Evolutionary conservation across 345 rosid genomes (phyloP).

Genomic region (Zanthoxylum bungeanum): DNA sequence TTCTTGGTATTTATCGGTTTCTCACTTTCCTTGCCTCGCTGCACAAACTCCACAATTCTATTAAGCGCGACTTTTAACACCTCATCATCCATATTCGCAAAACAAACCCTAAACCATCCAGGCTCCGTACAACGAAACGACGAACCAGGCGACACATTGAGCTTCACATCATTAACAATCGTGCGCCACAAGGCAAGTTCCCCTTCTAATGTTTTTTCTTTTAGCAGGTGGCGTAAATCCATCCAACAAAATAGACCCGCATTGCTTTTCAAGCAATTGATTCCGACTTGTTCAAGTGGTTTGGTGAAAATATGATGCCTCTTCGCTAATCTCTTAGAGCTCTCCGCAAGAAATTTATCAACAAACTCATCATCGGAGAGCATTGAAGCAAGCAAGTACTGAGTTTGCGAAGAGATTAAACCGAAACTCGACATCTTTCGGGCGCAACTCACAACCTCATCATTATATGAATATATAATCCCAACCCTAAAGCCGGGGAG

Average conservation of each 20-base stretch:
- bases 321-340: slow-evolving; percentile 45
- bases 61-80: slow-evolving; percentile 53
- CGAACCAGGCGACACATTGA: slow-evolving; percentile 79
- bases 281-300: slow-evolving; percentile 48
- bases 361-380: slow-evolving; percentile 64
- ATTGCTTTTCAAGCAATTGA: slow-evolving; percentile 50
- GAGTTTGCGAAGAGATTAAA: slow-evolving; percentile 74
- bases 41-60: slow-evolving; percentile 51
- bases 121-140: slow-evolving; percentile 73
- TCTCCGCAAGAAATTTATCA: slow-evolving; percentile 42
- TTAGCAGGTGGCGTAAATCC: slow-evolving; percentile 61
- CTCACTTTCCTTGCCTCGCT: slow-evolving; percentile 18
- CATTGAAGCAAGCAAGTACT: slow-evolving; percentile 63
- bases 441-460: slow-evolving; percentile 51
- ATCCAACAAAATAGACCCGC: slow-evolving; percentile 83
- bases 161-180: slow-evolving; percentile 63
- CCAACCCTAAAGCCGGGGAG: slow-evolving; percentile 86
- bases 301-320: slow-evolving; percentile 43
- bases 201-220: slow-evolving; percentile 37
- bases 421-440: slow-evolving; percentile 91
- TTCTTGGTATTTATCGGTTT: slow-evolving; percentile 22
- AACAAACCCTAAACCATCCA: slow-evolving; percentile 90
- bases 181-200: slow-evolving; percentile 64
- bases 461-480: slow-evolving; percentile 74
- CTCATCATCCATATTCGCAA: slow-evolving; percentile 77